Conservation (phyloP, 1,284 basidiomycete species). For the Xerocomus amazonicus region DNA sequence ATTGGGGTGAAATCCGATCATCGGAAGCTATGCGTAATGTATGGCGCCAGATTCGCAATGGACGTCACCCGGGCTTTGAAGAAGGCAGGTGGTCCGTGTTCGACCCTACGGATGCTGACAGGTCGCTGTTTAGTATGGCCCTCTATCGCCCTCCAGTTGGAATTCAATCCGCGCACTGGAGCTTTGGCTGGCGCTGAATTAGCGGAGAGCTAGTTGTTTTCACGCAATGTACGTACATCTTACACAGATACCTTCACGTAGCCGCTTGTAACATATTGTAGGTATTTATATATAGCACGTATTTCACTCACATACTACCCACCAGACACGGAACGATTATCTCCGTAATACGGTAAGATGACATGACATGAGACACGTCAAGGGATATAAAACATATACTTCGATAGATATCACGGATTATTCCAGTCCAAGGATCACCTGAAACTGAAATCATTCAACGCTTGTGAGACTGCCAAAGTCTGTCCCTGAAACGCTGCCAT, state of each 20-base stretch:
- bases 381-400: neutral
- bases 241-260: neutral
- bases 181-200: conserved; percentile 18
- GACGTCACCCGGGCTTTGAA: conserved; percentile 80
- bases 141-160: conserved; percentile 55
- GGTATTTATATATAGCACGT: conserved; percentile 4
- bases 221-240: conserved; percentile 1
- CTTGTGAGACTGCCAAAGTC: conserved; percentile 57
- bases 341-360: neutral
- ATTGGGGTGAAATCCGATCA: conserved; percentile 79
- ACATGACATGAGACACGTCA: neutral
- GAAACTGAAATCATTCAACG: conserved; percentile 42
- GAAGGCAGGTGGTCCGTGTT: conserved; percentile 47
- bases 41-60: conserved; percentile 78
- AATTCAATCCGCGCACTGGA: conserved; percentile 45
- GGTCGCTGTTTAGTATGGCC: conserved; percentile 56
- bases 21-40: conserved; percentile 80
- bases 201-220: conserved; percentile 14
- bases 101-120: conserved; percentile 2
- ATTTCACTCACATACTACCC: neutral
- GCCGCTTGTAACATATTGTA: conserved; percentile 9
- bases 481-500: conserved; percentile 42
- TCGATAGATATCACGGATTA: conserved; percentile 4
- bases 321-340: neutral
- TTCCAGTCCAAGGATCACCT: neutral